Conservation (phyloP, 2,329 filamentous ascomycete genomes). For the Orbilia oligospora region DNA sequence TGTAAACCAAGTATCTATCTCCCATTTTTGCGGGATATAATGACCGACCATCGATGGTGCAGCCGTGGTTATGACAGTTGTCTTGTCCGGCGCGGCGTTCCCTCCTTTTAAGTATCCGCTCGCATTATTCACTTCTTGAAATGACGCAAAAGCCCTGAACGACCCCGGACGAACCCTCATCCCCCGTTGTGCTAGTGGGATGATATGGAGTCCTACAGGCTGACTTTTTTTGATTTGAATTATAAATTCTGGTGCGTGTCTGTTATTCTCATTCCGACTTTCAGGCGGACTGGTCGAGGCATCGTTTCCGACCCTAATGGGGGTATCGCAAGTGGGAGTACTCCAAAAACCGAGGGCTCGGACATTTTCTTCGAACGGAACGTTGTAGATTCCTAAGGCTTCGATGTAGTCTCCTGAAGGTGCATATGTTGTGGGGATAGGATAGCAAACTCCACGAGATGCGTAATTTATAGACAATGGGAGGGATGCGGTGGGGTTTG, state of each 20-base stretch:
- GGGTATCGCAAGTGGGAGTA: background rate
- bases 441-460: conserved; percentile 1
- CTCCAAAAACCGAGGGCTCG: conserved; percentile 21
- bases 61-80: background rate
- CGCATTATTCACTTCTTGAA: background rate
- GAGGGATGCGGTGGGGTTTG: background rate
- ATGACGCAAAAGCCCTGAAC: background rate
- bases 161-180: background rate
- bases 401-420: background rate
- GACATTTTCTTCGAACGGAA: conserved; percentile 8
- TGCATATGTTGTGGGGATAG: background rate
- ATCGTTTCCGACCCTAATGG: too few species aligned
- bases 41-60: background rate
- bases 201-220: too few species aligned
- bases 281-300: too few species aligned
- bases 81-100: background rate
- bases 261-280: too few species aligned
- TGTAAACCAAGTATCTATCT: background rate
- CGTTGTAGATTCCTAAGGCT: conserved; percentile 35
- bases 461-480: background rate
- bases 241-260: too few species aligned
- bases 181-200: too few species aligned
- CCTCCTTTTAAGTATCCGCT: background rate
- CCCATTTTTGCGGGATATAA: background rate
- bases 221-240: too few species aligned